phyloP scores from a whole-genome alignment of 139 green algal species.

The Yamagishiella unicocca region DNA sequence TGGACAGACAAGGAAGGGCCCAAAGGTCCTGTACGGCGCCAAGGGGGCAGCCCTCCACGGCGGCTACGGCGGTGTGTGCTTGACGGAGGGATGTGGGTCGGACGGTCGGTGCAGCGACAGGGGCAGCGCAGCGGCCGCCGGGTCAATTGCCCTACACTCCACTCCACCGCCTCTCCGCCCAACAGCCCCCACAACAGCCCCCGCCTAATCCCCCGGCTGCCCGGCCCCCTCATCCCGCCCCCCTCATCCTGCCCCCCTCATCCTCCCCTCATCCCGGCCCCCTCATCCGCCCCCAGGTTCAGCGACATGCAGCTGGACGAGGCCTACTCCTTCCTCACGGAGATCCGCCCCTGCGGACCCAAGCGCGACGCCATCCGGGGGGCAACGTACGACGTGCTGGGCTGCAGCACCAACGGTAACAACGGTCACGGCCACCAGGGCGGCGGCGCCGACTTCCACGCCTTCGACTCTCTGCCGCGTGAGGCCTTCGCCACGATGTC shows the following conservation, averaged over 20 bases:
- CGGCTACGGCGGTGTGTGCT: too few species aligned
- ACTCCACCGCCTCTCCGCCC: too few species aligned
- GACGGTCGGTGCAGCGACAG: too few species aligned
- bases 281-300: slow-evolving; percentile 14
- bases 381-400: slow-evolving; percentile 78
- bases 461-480: slow-evolving; percentile 22
- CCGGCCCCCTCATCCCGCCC: not conserved
- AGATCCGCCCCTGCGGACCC: slow-evolving; percentile 85
- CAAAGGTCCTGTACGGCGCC: too few species aligned
- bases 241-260: not conserved
- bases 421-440: not conserved
- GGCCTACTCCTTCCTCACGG: slow-evolving; percentile 81
- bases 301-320: slow-evolving; percentile 71
- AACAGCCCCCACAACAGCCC: too few species aligned
- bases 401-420: not conserved
- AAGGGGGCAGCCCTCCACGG: too few species aligned
- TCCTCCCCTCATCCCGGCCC: not conserved
- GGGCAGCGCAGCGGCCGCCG: too few species aligned
- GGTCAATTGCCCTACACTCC: too few species aligned
- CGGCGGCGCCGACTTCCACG: not conserved
- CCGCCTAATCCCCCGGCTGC: not conserved
- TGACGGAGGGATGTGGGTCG: too few species aligned
- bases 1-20: too few species aligned
- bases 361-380: slow-evolving; percentile 84
- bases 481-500: slow-evolving; percentile 32